Evolutionary conservation across 441 rosid species (phyloP), one percentile per base, ranked within the genome.

Genomic region (Eruca vesicaria): DNA sequence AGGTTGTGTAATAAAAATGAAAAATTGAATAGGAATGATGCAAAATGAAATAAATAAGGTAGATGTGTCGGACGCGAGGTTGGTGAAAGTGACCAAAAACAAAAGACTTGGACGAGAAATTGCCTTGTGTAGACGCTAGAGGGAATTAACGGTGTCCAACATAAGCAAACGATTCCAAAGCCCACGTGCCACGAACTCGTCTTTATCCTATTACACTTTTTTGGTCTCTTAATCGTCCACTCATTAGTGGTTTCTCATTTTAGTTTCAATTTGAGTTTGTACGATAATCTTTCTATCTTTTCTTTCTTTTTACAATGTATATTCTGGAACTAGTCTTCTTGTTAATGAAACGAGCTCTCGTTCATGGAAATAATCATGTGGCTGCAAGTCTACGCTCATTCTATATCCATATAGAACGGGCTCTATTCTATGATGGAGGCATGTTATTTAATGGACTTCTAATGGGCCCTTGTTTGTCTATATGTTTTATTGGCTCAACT

Each of bases 51-150:
- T 78, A 52, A 78, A 72, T 67, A 78, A 67, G 81, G 81, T 78
- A 72, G 81, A 65, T 78, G 77, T 50, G 80, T 78, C 31, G 76
- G 80, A 77, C 72, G 72, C 48, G 53, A 66, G 45, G 77, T 78
- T 78, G 80, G 80, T 77, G 80, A 77, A 77, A 71, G 56, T 66
- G 64, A 76, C 80, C 80, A 77, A 66, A 77, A 58, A 45, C 3
- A 36, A 65, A 70, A 76, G 50, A 50, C 69, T 66, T 72, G 59
- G 73, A 72, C 77, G 58, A 48, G 16, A 59, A 63, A 15, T 61
- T 56, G 57, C 69, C 61, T 71, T 57, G 43, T 77, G 50, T n/a
- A n/a, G 55, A 69, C 64, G 59, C 32, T 63, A 61, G 16, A 20
- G 18, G 11, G n/a, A n/a, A n/a, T n/a, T n/a, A n/a, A n/a, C n/a